Base-by-base conservation (phyloP, 2,329 filamentous ascomycete genomes). In the Sarocladium oryzae region DNA sequence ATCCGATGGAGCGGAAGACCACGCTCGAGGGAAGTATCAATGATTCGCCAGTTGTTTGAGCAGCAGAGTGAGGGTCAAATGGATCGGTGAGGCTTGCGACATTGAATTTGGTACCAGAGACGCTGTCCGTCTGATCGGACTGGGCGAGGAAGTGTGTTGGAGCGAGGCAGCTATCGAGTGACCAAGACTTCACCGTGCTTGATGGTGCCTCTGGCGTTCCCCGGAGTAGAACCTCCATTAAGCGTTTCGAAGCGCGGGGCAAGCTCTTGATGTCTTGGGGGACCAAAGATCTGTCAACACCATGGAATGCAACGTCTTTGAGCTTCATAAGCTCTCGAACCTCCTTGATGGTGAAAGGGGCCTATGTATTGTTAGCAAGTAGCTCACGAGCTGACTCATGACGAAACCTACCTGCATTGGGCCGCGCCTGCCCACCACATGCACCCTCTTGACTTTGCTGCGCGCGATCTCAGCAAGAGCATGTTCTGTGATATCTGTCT, bases 261-360 rank as follows among this genome's bases (percentile, higher is more conserved):
- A 97, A 74, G n/a, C 73, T 76, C 28, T 83, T 81, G 35, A 85
- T 71, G 51, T 88, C 76, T 1, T 76, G 61, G 0, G 90, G 89
- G 43, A 93, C 74, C 6, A 95, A 72, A 1, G 77, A 71, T 53
- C 71, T 66, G 51, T 88, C 78, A 24, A 92, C 74, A 1, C 86
- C 80, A 51, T 84, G 77, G 61, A 96, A 95, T 13, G 76, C 78
- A 9, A 95, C 85, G 1, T 72, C 73, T 0, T 82, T 78, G 2
- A 97, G 76, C 48, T 87, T 86, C 70, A 96, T 84, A 3, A 99
- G 72, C 67, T 99, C 93, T 32, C 93, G 83, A 15, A 89, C 72
- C 71, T 99, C 93, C 67, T 96, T 97, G 65, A 96, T 95, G 0
- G 92, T 96, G 61, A 96, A 97, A 1, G 93, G 84, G 21, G 89